Base-by-base conservation (phyloP, 148 eudicot species). In the Vaccinium myrtillus region DNA sequence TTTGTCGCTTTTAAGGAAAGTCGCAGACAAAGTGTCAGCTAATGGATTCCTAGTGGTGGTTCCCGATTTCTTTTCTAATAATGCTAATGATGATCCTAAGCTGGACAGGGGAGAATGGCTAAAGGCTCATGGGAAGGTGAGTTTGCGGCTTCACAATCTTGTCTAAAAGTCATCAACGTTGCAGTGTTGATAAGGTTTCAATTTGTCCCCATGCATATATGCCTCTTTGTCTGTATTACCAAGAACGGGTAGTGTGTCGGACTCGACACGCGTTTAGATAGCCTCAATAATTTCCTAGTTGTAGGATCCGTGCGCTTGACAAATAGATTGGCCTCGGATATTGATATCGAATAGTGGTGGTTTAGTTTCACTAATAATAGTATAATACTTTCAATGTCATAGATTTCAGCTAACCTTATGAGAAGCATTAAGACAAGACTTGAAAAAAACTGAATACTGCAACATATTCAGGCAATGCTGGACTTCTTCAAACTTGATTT, bases 1-100 rank as follows among this genome's bases (percentile, higher is more conserved):
- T 54, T 27, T 81, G 36, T 73, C 30, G 6, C 11, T 71, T 11
- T 73, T 1, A 51, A 88, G 90, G 86, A 87, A 84, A 67, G 74
- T 89, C 2, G 91, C 91, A 14, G 91, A 87, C 83, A 89, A 87
- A 76, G 91, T 87, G 77, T 86, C 89, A 54, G 82, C 83, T 25
- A 53, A 53, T n/a, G 91, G 91, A 39, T 89, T 71, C 46, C 79
- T 83, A 12, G 88, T 86, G 3, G 89, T 83, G 70, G 89, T 87
- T 82, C 89, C 91, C 30, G 91, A 89, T 78, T 89, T 87, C 80
- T 86, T 89, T 23, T n/a, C 46, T 56, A 88, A 89, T 8, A 88
- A 89, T 32, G 86, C 69, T 32, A 32, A 0, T 4, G 85, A 89
- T 30, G 54, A n/a, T n/a, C 87, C 89, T 5, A 70, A 77, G 7